phyloP scores from a whole-genome alignment of 106 monocot species.

The Dioscorea dumetorum region DNA sequence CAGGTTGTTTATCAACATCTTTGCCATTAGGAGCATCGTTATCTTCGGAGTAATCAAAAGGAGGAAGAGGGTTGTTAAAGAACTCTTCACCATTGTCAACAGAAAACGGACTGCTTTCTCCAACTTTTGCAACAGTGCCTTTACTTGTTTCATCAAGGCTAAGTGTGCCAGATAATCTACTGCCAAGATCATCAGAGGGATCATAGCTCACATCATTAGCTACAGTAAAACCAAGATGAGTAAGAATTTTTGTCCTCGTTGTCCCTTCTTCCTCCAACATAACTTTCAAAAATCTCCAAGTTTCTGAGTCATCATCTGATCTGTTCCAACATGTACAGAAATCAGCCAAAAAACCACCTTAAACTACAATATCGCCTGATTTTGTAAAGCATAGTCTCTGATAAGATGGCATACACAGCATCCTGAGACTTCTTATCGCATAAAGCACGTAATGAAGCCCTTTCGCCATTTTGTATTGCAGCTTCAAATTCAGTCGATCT shows the following conservation, averaged over 20 bases:
- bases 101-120: constrained; percentile 28
- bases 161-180: constrained; percentile 29
- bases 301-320: constrained; percentile 79
- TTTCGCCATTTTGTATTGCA: constrained; percentile 66
- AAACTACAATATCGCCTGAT: too few species aligned
- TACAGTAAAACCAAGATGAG: constrained; percentile 83
- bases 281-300: constrained; percentile 89
- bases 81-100: constrained; percentile 88
- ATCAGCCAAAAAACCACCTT: too few species aligned
- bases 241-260: constrained; percentile 79
- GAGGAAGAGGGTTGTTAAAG: constrained; percentile 72
- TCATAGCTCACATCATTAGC: constrained; percentile 25
- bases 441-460: constrained; percentile 55
- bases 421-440: constrained; percentile 82
- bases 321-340: constrained; percentile 25
- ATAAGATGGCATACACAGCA: constrained; percentile 45
- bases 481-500: constrained; percentile 92
- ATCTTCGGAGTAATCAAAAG: constrained; percentile 26
- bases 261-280: constrained; percentile 98
- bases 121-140: constrained; percentile 6
- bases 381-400: too few species aligned
- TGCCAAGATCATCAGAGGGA: constrained; percentile 36
- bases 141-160: too few species aligned
- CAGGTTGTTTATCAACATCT: constrained; percentile 18
- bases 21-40: constrained; percentile 27